Evolutionary conservation across 768 basidiomycete species (phyloP).

Genomic region (Collybiopsis confluens): DNA sequence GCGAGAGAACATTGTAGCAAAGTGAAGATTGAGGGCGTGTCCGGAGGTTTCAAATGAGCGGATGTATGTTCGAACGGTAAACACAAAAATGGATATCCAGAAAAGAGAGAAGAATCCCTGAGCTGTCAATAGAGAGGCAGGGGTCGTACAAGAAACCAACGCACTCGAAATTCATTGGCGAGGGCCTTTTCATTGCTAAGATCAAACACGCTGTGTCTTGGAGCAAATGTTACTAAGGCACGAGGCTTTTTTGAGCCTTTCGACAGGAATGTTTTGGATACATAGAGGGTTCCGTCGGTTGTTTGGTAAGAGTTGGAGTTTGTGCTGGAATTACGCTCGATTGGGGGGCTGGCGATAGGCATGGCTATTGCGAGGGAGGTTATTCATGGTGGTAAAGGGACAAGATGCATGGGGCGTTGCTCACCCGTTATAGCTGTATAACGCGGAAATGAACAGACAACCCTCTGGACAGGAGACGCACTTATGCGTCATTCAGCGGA

Average conservation of each 20-base stretch:
- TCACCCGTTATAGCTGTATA: not conserved
- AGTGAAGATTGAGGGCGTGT: slow-evolving; percentile 69
- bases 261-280: slow-evolving; percentile 75
- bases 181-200: slow-evolving; percentile 68
- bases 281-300: slow-evolving; percentile 62
- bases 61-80: slow-evolving; percentile 74
- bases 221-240: slow-evolving; percentile 81
- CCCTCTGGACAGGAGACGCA: not conserved
- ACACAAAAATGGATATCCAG: slow-evolving; percentile 86
- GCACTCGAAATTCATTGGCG: slow-evolving; percentile 81
- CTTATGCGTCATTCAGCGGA: not conserved
- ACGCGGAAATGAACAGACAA: not conserved
- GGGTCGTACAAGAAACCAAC: slow-evolving; percentile 12
- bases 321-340: slow-evolving; percentile 29
- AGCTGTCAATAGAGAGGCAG: not conserved
- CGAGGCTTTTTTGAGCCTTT: slow-evolving; percentile 71
- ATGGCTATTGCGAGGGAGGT: not conserved
- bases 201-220: slow-evolving; percentile 84
- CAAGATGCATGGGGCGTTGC: too few relatives aligned
- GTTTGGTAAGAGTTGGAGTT: slow-evolving; percentile 36
- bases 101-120: slow-evolving; percentile 95
- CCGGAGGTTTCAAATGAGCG: slow-evolving; percentile 75
- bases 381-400: not conserved
- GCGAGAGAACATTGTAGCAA: slow-evolving; percentile 83
- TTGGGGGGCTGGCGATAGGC: not conserved